Evolutionary conservation across 2,329 filamentous ascomycete species (phyloP).

Genomic region (Fusarium pseudocircinatum): DNA sequence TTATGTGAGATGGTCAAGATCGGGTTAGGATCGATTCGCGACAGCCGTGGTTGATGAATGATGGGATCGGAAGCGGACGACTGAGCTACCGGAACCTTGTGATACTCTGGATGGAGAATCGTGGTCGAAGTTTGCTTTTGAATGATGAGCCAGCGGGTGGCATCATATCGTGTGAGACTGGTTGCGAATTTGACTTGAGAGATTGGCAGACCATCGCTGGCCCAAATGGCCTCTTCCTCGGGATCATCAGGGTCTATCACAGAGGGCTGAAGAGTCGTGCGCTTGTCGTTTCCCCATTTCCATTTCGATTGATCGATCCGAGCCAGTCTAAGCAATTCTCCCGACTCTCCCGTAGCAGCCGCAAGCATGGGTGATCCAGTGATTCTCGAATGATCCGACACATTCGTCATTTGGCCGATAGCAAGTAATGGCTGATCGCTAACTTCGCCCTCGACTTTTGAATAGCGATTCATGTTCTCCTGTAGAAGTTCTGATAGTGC

Average conservation of each 20-base stretch:
- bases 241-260: conserved; percentile 53
- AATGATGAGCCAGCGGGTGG: conserved; percentile 62
- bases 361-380: conserved; percentile 53
- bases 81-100: conserved; percentile 48
- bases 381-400: conserved; percentile 43
- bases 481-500: conserved; percentile 47
- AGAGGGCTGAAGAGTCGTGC: conserved; percentile 58
- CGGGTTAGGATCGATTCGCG: conserved; percentile 65
- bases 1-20: conserved; percentile 62
- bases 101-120: conserved; percentile 62
- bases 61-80: conserved; percentile 9
- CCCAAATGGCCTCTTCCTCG: conserved; percentile 64
- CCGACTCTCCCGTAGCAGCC: conserved; percentile 64
- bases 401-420: conserved; percentile 63
- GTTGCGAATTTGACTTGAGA: conserved; percentile 60
- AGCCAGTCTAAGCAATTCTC: conserved; percentile 66
- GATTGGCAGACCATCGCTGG: conserved; percentile 60
- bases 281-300: conserved; percentile 62
- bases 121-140: conserved; percentile 63
- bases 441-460: conserved; percentile 39
- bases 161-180: conserved; percentile 49
- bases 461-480: conserved; percentile 49
- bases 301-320: conserved; percentile 61
- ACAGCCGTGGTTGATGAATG: conserved; percentile 48
- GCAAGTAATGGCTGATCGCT: conserved; percentile 56